A percentile compares a stretch with the other conserved stretches of the same genome.
Evolutionary conservation across 306 rosid genomes (phyloP).

Genomic region (Purshia tridentata): DNA sequence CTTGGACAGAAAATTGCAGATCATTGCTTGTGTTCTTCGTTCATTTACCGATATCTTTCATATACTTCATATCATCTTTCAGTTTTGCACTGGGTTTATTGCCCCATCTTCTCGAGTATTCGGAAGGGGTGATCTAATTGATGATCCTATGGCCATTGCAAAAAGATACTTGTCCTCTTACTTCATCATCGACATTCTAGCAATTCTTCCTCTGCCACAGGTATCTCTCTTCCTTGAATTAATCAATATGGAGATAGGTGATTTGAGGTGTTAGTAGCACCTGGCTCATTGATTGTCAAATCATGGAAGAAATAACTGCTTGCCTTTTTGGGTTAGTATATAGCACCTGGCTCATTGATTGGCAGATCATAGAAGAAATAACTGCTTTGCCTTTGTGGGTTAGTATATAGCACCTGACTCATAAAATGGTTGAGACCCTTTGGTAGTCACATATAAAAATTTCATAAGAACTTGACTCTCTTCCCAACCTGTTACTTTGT

Average conservation of each 20-base stretch:
- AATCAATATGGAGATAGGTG: neutral
- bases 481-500: no score
- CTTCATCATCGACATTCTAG: slow-evolving; percentile 73
- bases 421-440: no score
- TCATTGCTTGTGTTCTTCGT: slow-evolving; percentile 64
- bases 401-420: no score
- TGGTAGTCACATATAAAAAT: no score
- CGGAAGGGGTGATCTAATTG: slow-evolving; percentile 73
- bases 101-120: slow-evolving; percentile 86
- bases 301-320: no score
- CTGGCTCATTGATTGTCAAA: no score
- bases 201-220: slow-evolving; percentile 92
- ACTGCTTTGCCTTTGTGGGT: no score
- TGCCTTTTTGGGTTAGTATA: no score
- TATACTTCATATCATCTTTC: slow-evolving; percentile 62
- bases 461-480: no score
- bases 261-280: neutral
- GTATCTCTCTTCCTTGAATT: slow-evolving; percentile 35
- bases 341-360: no score
- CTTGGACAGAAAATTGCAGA: slow-evolving; percentile 39
- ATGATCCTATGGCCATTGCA: slow-evolving; percentile 55
- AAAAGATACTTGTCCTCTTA: slow-evolving; percentile 60
- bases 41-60: slow-evolving; percentile 76
- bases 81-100: slow-evolving; percentile 80
- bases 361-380: no score